Conservation (phyloP, 768 basidiomycete genomes). For the Leccinum subgranulosum region DNA sequence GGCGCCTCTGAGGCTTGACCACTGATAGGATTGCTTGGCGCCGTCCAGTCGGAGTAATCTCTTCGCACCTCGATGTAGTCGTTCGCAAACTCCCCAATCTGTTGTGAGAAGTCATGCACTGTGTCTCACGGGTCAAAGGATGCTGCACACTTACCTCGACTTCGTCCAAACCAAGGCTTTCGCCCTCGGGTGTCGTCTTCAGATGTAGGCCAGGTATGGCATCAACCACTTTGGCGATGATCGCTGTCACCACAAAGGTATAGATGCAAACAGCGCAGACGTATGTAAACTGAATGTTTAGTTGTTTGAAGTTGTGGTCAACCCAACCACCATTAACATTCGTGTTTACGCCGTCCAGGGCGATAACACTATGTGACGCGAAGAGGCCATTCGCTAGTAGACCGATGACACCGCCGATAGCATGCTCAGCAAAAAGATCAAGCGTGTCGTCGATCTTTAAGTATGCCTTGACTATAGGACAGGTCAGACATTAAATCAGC, state of each 20-base stretch:
- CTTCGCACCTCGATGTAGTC: conserved; percentile 70
- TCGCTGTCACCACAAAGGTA: conserved; percentile 58
- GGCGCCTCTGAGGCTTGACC: conserved; percentile 5
- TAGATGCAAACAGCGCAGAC: conserved; percentile 56
- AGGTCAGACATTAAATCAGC: conserved; percentile 9
- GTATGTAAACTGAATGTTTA: conserved; percentile 74
- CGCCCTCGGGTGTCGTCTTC: conserved; percentile 51
- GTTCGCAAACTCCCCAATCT: conserved; percentile 72
- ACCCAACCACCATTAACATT: conserved; percentile 64
- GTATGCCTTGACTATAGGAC: conserved; percentile 57
- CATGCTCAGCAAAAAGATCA: conserved; percentile 92
- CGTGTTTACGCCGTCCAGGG: conserved; percentile 64
- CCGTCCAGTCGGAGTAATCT: conserved; percentile 55
- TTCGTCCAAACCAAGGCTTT: conserved; percentile 66
- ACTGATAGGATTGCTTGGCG: conserved; percentile 19
- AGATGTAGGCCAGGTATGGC: conserved; percentile 57
- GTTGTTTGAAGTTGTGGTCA: conserved; percentile 72
- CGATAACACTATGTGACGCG: conserved; percentile 59
- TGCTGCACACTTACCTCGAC: conserved; percentile 49
- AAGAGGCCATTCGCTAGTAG: conserved; percentile 73
- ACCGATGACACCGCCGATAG: conserved; percentile 78
- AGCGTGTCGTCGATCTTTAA: conserved; percentile 82
- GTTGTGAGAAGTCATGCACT: neutral
- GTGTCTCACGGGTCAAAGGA: neutral
- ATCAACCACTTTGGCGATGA: conserved; percentile 56